Percentiles rank a stretch among this genome's conserved stretches.
phyloP scores from a whole-genome alignment of 2,329 filamentous ascomycete genomes.

The Verticillium dahliae region DNA sequence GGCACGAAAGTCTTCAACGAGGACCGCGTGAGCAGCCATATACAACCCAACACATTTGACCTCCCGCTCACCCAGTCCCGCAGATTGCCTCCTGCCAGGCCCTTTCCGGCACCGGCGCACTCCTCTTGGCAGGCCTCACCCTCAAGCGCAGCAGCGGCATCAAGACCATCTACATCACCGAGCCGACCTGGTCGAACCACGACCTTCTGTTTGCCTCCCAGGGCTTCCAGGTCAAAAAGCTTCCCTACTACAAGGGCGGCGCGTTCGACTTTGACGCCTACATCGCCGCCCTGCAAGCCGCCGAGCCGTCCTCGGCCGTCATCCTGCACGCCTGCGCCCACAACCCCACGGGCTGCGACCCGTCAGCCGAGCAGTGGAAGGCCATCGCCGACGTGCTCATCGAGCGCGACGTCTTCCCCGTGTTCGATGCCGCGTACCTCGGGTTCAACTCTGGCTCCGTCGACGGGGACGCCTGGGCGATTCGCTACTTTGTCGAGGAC shows the following conservation, averaged over 20 bases:
- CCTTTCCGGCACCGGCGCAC: slow-evolving; percentile 32
- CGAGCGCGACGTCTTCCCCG: slow-evolving; percentile 17
- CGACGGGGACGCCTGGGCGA: slow-evolving; percentile 23
- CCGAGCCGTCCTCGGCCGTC: slow-evolving; percentile 18
- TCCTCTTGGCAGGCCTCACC: slow-evolving; percentile 25
- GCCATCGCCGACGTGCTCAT: slow-evolving; percentile 19
- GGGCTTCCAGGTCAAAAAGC: slow-evolving; percentile 22
- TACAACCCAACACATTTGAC: not conserved
- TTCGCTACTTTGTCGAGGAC: slow-evolving; percentile 24
- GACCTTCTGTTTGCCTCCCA: slow-evolving; percentile 24
- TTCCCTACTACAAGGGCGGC: slow-evolving; percentile 27
- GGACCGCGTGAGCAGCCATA: slow-evolving; percentile 17
- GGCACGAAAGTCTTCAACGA: slow-evolving; percentile 17
- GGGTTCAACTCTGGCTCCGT: slow-evolving; percentile 25
- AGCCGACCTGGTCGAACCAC: slow-evolving; percentile 36
- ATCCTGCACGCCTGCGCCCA: slow-evolving; percentile 35
- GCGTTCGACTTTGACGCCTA: slow-evolving; percentile 24
- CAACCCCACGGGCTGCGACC: slow-evolving; percentile 35
- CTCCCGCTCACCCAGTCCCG: not conserved
- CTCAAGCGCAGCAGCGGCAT: slow-evolving; percentile 19
- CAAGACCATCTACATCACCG: slow-evolving; percentile 26
- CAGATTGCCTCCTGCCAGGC: slow-evolving; percentile 29
- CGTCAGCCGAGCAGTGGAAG: slow-evolving; percentile 24
- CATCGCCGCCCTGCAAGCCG: slow-evolving; percentile 18
- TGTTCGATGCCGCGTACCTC: slow-evolving; percentile 25